These are phyloP conservation scores for Coprinellus micaceus DNA, from an alignment of 768 basidiomycete species.

Conservation along the genomic window DNA sequence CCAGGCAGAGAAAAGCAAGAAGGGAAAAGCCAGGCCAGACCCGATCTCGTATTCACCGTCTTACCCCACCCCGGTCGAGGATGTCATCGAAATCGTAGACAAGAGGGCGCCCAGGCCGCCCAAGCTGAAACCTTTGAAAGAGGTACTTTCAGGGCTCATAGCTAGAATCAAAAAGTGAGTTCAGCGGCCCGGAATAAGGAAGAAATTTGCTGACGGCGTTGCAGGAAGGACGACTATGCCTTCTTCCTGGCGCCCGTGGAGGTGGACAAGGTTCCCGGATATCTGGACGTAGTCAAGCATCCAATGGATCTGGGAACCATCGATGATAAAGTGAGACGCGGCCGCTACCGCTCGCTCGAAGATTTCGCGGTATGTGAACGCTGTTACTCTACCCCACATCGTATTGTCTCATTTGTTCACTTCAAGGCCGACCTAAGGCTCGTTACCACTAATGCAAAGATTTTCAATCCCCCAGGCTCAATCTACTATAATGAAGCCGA, in stretches of 20 bases:
- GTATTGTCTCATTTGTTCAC: conserved; percentile 3
- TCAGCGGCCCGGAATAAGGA: not conserved
- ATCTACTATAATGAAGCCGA: conserved; percentile 77
- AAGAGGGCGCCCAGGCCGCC: conserved; percentile 51
- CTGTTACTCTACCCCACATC: conserved; percentile 3
- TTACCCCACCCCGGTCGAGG: conserved; percentile 18
- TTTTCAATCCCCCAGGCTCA: conserved; percentile 70
- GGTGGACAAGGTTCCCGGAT: conserved; percentile 53
- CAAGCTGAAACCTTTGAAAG: conserved; percentile 77
- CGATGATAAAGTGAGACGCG: conserved; percentile 67
- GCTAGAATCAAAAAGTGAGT: conserved; percentile 71
- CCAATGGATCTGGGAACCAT: conserved; percentile 96
- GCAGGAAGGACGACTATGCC: conserved; percentile 81
- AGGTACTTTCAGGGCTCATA: conserved; percentile 66
- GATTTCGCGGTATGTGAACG: conserved; percentile 65
- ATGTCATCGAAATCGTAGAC: conserved; percentile 32
- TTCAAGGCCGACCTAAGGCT: conserved; percentile 62
- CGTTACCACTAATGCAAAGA: conserved; percentile 70
- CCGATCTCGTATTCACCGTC: conserved; percentile 14
- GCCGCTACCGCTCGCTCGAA: conserved; percentile 75
- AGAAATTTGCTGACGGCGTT: conserved; percentile 6
- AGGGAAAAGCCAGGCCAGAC: conserved; percentile 33
- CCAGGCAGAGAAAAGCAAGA: conserved; percentile 55
- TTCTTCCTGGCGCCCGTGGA: conserved; percentile 76
- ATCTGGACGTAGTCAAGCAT: conserved; percentile 64